Evolutionary conservation across 1,139 yeast species (phyloP).

Genomic region (Candida neerlandica): DNA sequence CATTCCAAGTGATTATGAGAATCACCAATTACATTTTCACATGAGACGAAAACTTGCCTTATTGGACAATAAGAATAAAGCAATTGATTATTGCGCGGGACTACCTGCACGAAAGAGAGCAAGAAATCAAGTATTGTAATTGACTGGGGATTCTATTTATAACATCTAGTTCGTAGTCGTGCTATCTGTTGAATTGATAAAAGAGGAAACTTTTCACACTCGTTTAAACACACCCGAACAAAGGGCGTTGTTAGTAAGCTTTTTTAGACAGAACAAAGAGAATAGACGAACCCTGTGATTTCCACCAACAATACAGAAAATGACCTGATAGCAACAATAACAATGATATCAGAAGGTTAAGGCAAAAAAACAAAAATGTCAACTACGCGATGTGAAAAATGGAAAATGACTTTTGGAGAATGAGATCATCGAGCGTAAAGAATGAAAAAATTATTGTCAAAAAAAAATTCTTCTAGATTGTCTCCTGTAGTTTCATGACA

Average conservation of each 20-base stretch:
- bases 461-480: no score
- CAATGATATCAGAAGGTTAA: no score
- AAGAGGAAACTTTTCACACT: neutral
- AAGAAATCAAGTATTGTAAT: neutral
- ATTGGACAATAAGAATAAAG: neutral
- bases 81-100: neutral
- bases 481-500: no score
- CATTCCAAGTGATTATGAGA: neutral
- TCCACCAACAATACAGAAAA: neutral
- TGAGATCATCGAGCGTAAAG: no score
- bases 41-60: neutral
- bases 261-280: neutral
- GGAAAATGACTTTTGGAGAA: neutral
- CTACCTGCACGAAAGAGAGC: no score
- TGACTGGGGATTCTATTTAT: neutral
- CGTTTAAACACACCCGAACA: neutral
- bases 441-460: no score
- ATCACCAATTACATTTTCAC: neutral
- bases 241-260: neutral
- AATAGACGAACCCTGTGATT: slow-evolving; percentile 1
- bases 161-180: neutral
- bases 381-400: neutral
- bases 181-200: neutral
- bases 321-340: neutral
- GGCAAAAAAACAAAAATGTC: no score